Percentiles rank a stretch among this genome's conserved stretches.
These are phyloP conservation scores for Aspergillus unguis DNA, from an alignment of 2,329 filamentous ascomycete genomes.

Conservation along the genomic window DNA sequence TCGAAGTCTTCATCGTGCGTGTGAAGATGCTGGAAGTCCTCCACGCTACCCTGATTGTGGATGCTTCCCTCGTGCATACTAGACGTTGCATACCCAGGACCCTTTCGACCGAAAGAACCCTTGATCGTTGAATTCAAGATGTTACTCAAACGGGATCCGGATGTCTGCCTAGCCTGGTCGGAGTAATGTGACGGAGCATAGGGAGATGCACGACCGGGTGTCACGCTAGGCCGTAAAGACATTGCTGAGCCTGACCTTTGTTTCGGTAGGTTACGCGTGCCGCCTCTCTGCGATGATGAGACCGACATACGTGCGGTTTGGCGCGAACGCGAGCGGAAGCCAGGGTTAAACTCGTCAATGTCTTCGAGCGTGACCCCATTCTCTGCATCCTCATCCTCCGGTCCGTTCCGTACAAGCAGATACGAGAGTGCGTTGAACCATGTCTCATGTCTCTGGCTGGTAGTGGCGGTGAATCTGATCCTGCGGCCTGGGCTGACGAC, in stretches of 20 bases:
- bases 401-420: constrained; percentile 72
- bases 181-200: constrained; percentile 32
- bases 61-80: constrained; percentile 41
- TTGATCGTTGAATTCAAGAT: constrained; percentile 49
- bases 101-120: constrained; percentile 50
- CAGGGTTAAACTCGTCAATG: constrained; percentile 78
- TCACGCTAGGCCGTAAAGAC: constrained; percentile 37
- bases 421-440: constrained; percentile 99
- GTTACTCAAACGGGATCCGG: constrained; percentile 47
- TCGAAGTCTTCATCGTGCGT: constrained; percentile 71
- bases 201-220: constrained; percentile 37
- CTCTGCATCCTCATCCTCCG: constrained; percentile 52
- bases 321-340: constrained; percentile 53
- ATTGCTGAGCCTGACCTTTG: constrained; percentile 38
- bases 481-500: constrained; percentile 83
- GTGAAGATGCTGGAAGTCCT: constrained; percentile 70
- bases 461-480: constrained; percentile 92
- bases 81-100: constrained; percentile 34
- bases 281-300: constrained; percentile 76
- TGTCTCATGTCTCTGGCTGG: constrained; percentile 90
- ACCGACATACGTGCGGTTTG: constrained; percentile 60
- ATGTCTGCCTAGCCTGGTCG: constrained; percentile 38
- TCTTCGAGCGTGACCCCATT: constrained; percentile 61
- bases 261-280: constrained; percentile 64
- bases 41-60: constrained; percentile 66